Evolutionary conservation across 768 basidiomycete genomes (phyloP).

Genomic region (Hygrocybe punicea): DNA sequence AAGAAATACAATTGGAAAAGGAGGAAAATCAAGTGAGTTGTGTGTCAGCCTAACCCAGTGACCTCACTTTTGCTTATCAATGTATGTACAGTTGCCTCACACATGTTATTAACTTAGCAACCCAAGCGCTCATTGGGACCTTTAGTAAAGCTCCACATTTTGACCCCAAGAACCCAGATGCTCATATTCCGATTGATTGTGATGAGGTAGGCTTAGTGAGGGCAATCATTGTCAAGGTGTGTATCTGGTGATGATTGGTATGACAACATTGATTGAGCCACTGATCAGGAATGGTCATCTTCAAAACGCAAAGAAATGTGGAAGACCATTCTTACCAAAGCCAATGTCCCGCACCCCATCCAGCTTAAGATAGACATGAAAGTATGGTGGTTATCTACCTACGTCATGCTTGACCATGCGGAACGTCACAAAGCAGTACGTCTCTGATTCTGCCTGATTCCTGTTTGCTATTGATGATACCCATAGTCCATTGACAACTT

Average conservation of each 20-base stretch:
- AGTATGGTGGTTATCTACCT: constrained; percentile 32
- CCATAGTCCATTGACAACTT: neutral
- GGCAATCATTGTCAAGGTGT: no score
- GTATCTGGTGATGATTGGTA: no score
- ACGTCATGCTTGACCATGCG: constrained; percentile 25
- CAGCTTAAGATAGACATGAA: constrained; percentile 30
- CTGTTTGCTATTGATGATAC: neutral
- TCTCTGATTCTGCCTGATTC: neutral
- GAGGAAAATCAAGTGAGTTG: constrained; percentile 6
- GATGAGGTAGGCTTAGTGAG: constrained; percentile 22
- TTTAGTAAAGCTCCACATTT: constrained; percentile 13
- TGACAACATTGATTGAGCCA: neutral
- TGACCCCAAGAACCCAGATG: constrained; percentile 18
- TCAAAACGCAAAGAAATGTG: constrained; percentile 23
- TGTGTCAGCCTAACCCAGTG: neutral
- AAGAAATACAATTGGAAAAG: neutral
- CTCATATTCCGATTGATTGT: constrained; percentile 13
- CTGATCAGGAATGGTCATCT: constrained; percentile 25
- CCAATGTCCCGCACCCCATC: neutral
- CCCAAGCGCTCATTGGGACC: constrained; percentile 27
- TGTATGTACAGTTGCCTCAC: constrained; percentile 24
- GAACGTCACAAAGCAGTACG: neutral
- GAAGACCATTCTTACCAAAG: constrained; percentile 13
- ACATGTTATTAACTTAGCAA: constrained; percentile 35
- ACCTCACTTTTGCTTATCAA: neutral